Evolutionary conservation across 1,284 basidiomycete genomes (phyloP).

Genomic region (Microstroma glucosiphilum): DNA sequence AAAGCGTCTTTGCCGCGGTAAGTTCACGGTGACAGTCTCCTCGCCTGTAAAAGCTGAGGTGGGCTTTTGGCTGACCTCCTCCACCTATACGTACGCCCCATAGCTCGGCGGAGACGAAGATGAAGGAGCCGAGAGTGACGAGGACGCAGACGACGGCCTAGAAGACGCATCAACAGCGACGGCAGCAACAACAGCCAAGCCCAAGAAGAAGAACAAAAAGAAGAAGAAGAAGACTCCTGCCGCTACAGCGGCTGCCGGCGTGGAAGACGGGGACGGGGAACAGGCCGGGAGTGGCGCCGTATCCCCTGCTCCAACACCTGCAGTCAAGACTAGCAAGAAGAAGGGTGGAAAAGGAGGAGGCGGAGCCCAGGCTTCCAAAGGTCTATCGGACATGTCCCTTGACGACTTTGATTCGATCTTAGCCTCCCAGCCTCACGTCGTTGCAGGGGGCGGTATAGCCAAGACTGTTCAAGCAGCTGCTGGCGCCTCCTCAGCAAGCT

Average conservation of each 20-base stretch:
- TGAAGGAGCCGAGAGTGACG: slow-evolving; percentile 19
- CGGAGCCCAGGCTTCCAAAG: slow-evolving; percentile 15
- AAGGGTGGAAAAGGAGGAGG: slow-evolving; percentile 18
- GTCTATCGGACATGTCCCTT: slow-evolving; percentile 44
- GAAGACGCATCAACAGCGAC: slow-evolving; percentile 15
- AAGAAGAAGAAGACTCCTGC: slow-evolving; percentile 24
- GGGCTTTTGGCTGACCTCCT: background rate
- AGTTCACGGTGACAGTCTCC: background rate
- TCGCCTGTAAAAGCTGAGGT: background rate
- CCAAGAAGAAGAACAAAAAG: slow-evolving; percentile 45
- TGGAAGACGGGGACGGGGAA: background rate
- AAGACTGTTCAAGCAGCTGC: background rate
- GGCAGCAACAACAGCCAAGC: slow-evolving; percentile 18
- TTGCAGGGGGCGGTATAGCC: slow-evolving; percentile 3
- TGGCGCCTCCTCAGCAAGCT: slow-evolving; percentile 12
- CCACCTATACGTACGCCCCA: background rate
- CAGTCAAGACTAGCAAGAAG: slow-evolving; percentile 11
- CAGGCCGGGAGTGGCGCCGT: background rate
- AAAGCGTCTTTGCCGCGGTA: slow-evolving; percentile 25
- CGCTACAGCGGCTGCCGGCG: background rate
- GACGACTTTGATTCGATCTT: slow-evolving; percentile 44
- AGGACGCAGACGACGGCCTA: slow-evolving; percentile 20
- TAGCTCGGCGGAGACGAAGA: slow-evolving; percentile 18
- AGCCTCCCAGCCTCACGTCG: slow-evolving; percentile 26
- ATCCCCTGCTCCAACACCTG: background rate